Percentiles rank a stretch among this genome's conserved stretches.
Evolutionary conservation across 2,329 filamentous ascomycete species (phyloP).

Genomic region (Monosporascus sp.): DNA sequence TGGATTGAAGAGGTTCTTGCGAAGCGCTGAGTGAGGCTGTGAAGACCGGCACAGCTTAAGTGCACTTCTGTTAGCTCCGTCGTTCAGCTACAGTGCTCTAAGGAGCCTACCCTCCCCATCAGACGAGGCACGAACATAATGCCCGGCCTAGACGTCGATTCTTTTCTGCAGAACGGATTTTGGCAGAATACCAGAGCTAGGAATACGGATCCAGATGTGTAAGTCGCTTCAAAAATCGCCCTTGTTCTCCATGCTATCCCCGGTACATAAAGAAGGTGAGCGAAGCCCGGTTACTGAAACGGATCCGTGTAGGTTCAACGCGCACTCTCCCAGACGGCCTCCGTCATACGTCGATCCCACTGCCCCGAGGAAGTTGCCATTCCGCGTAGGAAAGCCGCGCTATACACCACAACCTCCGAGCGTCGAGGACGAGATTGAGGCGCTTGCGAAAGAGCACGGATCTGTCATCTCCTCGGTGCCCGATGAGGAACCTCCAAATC

Average conservation of each 20-base stretch:
- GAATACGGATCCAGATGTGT: slow-evolving; percentile 19
- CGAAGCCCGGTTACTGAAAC: slow-evolving; percentile 11
- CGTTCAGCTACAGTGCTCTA: slow-evolving; percentile 17
- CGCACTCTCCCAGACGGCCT: slow-evolving; percentile 9
- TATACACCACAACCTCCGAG: slow-evolving; percentile 55
- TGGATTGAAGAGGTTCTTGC: not conserved
- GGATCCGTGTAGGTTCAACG: slow-evolving; percentile 10
- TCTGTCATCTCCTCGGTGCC: slow-evolving; percentile 24
- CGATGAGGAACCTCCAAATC: slow-evolving; percentile 53
- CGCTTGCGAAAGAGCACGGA: slow-evolving; percentile 57
- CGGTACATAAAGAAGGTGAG: not conserved
- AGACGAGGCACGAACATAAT: slow-evolving; percentile 17
- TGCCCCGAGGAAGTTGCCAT: slow-evolving; percentile 14
- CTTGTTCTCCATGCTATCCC: not conserved
- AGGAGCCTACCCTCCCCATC: slow-evolving; percentile 8
- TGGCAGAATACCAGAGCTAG: slow-evolving; percentile 23
- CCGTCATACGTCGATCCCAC: slow-evolving; percentile 15
- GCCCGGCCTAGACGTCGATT: slow-evolving; percentile 18
- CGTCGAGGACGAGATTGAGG: slow-evolving; percentile 63
- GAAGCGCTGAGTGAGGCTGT: slow-evolving; percentile 14
- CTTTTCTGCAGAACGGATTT: slow-evolving; percentile 24
- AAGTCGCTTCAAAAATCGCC: slow-evolving; percentile 14
- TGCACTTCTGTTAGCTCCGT: slow-evolving; percentile 9
- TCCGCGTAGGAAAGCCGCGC: slow-evolving; percentile 18
- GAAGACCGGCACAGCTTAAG: slow-evolving; percentile 10